Conservation (phyloP, 768 basidiomycete genomes). For the Auriscalpium orientale region DNA sequence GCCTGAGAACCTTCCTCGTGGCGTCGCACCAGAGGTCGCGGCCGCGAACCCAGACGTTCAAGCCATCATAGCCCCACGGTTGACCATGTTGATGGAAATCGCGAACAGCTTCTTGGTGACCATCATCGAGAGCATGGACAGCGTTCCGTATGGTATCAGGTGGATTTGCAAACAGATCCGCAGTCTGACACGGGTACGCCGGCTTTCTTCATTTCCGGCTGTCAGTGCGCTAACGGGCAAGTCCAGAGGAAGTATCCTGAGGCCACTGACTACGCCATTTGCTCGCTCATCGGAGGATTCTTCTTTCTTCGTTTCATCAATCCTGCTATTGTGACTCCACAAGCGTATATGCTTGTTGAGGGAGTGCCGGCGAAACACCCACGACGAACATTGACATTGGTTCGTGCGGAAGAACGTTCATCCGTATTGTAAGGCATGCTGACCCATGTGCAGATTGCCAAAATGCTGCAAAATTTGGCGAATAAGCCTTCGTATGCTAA, state of each 20-base stretch:
- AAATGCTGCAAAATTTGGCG: conserved; percentile 98
- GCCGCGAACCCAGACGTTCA: conserved; percentile 93
- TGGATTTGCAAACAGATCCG: conserved; percentile 99
- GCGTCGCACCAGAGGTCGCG: conserved; percentile 91
- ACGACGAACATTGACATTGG: conserved; percentile 88
- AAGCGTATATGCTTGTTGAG: conserved; percentile 99
- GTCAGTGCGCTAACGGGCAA: conserved; percentile 3
- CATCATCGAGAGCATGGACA: conserved; percentile 98
- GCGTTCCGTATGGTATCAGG: conserved; percentile 96
- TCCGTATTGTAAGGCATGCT: background rate
- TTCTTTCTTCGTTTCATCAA: conserved; percentile 99
- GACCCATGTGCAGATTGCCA: conserved; percentile 67
- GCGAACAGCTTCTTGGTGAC: conserved; percentile 96
- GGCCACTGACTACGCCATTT: conserved; percentile 96
- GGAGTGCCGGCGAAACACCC: conserved; percentile 98
- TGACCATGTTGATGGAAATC: conserved; percentile 99
- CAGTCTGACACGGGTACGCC: conserved; percentile 82
- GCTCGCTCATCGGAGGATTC: conserved; percentile 97
- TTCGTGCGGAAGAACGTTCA: conserved; percentile 18
- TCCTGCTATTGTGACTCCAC: conserved; percentile 97
- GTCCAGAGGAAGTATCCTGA: conserved; percentile 95
- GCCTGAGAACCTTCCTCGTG: conserved; percentile 85
- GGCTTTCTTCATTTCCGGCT: background rate
- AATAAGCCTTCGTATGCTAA: conserved; percentile 98
- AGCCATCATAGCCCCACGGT: conserved; percentile 92